Percentiles rank a stretch among this genome's conserved stretches.
Evolutionary conservation across 805 yeast species (phyloP).

Genomic region (Saturnispora sanitii): DNA sequence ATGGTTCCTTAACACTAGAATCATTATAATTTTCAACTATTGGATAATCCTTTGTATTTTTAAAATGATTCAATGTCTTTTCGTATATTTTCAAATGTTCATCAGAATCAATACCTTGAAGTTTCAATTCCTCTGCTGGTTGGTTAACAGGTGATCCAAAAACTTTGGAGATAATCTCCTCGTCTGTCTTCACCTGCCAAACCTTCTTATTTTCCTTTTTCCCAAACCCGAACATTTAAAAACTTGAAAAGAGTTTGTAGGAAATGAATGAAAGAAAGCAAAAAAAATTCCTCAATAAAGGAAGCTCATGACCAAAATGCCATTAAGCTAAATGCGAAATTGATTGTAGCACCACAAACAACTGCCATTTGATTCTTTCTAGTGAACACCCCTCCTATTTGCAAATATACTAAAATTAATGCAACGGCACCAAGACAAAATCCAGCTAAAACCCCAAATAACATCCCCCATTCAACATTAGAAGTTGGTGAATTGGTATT

Average conservation of each 20-base stretch:
- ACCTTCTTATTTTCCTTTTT: slow-evolving; percentile 16
- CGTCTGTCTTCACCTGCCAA: slow-evolving; percentile 22
- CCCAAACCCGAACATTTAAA: slow-evolving; percentile 24
- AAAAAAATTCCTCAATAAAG: too few species aligned
- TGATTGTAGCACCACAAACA: slow-evolving; percentile 59
- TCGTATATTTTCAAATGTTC: slow-evolving; percentile 52
- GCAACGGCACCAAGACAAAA: slow-evolving; percentile 67
- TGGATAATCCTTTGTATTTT: slow-evolving; percentile 39
- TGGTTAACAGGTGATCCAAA: slow-evolving; percentile 46
- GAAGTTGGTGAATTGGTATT: slow-evolving; percentile 13
- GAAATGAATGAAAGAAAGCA: background rate
- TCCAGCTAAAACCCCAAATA: slow-evolving; percentile 66
- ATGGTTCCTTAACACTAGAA: slow-evolving; percentile 26
- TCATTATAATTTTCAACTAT: slow-evolving; percentile 32
- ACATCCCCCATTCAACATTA: slow-evolving; percentile 48
- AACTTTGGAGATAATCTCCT: slow-evolving; percentile 30
- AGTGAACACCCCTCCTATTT: slow-evolving; percentile 44
- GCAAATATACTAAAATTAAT: slow-evolving; percentile 50
- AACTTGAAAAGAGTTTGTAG: background rate
- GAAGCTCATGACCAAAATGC: slow-evolving; percentile 2
- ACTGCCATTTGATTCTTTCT: slow-evolving; percentile 59
- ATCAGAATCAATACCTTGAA: slow-evolving; percentile 27
- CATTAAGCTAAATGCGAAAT: slow-evolving; percentile 52
- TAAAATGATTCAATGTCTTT: slow-evolving; percentile 50
- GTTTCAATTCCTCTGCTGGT: slow-evolving; percentile 30